These are phyloP conservation scores for Quercus wislizeni DNA, from an alignment of 306 rosid species.

Conservation along the genomic window DNA sequence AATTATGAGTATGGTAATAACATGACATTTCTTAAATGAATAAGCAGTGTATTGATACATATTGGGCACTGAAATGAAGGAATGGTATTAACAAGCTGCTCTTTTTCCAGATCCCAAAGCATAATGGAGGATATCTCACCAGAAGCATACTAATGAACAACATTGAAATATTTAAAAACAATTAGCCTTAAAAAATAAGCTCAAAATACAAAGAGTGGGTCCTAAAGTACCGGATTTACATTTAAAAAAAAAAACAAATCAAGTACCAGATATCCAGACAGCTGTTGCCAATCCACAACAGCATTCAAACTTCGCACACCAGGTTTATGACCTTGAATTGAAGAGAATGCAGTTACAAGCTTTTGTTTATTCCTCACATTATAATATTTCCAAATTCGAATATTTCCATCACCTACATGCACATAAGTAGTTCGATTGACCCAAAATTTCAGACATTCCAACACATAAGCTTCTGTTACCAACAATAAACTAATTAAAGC, in stretches of 20 bases:
- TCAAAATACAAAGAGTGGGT: not conserved
- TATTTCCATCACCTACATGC: constrained; percentile 74
- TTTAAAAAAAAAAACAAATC: not conserved
- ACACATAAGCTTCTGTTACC: not conserved
- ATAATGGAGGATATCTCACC: constrained; percentile 75
- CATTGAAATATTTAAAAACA: constrained; percentile 18
- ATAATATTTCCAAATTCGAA: constrained; percentile 94
- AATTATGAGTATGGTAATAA: no score
- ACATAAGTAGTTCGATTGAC: constrained; percentile 13
- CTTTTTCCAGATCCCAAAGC: constrained; percentile 94
- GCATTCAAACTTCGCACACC: constrained; percentile 80
- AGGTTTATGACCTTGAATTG: constrained; percentile 88
- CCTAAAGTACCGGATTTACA: not conserved
- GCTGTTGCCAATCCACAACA: constrained; percentile 99
- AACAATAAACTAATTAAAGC: constrained; percentile 8
- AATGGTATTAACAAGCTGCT: constrained; percentile 72
- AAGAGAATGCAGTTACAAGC: constrained; percentile 94
- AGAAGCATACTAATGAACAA: constrained; percentile 75
- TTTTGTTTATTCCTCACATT: constrained; percentile 71
- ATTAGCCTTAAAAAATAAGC: constrained; percentile 5
- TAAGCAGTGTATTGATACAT: no score
- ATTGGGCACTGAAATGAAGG: constrained; percentile 35
- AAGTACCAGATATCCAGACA: constrained; percentile 87
- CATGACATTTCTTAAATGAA: no score
- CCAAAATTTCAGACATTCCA: constrained; percentile 8